Percentiles rank a stretch among this genome's conserved stretches.
phyloP scores from a whole-genome alignment of 2,329 filamentous ascomycete genomes.

The Scedosporium apiospermum region DNA sequence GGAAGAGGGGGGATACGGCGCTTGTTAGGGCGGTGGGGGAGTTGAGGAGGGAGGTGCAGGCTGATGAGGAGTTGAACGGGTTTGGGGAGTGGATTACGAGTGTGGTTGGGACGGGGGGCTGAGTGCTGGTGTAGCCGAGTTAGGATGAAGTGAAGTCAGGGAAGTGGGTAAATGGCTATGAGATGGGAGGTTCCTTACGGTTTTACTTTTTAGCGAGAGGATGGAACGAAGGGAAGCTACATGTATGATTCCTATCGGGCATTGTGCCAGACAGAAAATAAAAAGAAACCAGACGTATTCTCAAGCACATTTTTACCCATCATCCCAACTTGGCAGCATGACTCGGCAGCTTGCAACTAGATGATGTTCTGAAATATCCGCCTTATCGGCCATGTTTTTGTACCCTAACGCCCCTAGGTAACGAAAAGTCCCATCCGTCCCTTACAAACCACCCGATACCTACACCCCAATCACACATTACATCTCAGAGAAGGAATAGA shows the following conservation, averaged over 20 bases:
- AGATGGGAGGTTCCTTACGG: too few species aligned
- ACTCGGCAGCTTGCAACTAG: not conserved
- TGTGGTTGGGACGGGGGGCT: not conserved
- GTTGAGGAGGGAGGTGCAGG: slow-evolving; percentile 2
- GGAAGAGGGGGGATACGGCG: not conserved
- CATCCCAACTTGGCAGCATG: not conserved
- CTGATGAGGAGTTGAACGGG: not conserved
- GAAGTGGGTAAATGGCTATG: too few species aligned
- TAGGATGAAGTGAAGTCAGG: too few species aligned
- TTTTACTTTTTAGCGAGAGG: too few species aligned
- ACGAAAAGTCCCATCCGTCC: not conserved
- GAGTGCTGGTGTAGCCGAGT: too few species aligned
- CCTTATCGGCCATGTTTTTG: not conserved
- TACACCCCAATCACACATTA: too few species aligned
- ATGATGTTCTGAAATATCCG: not conserved
- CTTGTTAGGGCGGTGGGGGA: slow-evolving; percentile 3
- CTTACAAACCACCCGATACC: not conserved
- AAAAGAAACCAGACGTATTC: not conserved
- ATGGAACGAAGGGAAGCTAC: too few species aligned
- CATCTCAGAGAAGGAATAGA: too few species aligned
- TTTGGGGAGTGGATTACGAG: slow-evolving; percentile 1
- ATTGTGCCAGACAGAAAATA: too few species aligned
- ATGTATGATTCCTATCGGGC: not conserved
- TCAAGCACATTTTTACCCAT: not conserved
- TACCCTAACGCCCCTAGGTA: not conserved